Percentiles rank a stretch among this genome's conserved stretches.
Evolutionary conservation across 2,329 filamentous ascomycete genomes (phyloP).

Genomic region (Ascocoryne sarcoides): DNA sequence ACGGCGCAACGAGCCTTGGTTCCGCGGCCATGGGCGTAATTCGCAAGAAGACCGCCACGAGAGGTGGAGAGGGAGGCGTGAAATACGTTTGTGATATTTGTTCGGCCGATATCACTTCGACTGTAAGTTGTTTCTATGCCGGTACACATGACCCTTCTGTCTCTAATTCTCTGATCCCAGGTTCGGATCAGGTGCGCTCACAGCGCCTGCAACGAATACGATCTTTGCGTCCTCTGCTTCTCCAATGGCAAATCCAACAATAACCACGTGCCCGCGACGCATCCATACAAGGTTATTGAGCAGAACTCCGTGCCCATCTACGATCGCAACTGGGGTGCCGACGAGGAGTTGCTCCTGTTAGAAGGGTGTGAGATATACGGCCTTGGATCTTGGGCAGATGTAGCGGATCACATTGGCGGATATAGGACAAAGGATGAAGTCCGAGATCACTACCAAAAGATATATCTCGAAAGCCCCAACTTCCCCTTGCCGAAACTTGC

Average conservation of each 20-base stretch:
- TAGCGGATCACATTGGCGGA: conserved; percentile 95
- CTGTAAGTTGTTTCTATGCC: conserved; percentile 49
- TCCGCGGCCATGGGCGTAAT: conserved; percentile 70
- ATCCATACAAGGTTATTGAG: conserved; percentile 89
- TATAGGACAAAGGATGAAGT: conserved; percentile 94
- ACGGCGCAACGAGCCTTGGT: not conserved
- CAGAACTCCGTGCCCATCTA: conserved; percentile 98
- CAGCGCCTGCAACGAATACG: conserved; percentile 79
- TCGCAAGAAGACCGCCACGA: conserved; percentile 83
- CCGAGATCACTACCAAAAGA: conserved; percentile 82
- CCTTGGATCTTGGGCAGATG: conserved; percentile 93
- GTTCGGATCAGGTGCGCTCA: conserved; percentile 86
- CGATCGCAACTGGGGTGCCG: conserved; percentile 88
- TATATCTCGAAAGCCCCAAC: conserved; percentile 71
- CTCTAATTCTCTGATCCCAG: conserved; percentile 37
- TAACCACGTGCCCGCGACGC: conserved; percentile 76
- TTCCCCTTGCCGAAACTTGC: conserved; percentile 86
- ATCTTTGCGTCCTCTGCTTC: conserved; percentile 95
- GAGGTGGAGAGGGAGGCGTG: conserved; percentile 77
- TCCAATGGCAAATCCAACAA: conserved; percentile 70
- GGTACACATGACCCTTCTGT: not conserved
- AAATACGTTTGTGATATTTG: conserved; percentile 98
- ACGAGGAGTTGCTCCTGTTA: conserved; percentile 87
- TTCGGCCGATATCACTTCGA: conserved; percentile 92
- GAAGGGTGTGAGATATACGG: conserved; percentile 96